Percentiles rank a stretch among this genome's conserved stretches.
Conservation (phyloP, 2,329 filamentous ascomycete species). For the Penicillium sp. region DNA sequence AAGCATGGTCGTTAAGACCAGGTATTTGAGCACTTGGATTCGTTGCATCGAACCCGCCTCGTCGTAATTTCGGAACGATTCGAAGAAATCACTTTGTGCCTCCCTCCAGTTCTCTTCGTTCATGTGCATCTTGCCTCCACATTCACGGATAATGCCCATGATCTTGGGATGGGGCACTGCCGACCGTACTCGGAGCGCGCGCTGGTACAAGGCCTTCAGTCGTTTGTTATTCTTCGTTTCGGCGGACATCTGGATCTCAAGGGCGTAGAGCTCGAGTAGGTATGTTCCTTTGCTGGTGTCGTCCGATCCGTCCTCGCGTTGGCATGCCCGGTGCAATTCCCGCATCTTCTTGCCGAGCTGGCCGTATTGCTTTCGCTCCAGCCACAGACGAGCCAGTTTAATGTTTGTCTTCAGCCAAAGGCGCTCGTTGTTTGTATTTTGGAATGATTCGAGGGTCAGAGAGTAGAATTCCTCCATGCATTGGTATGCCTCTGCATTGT, state of each 20-base stretch:
- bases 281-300: slow-evolving; percentile 97
- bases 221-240: slow-evolving; percentile 97
- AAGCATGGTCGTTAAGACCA: slow-evolving; percentile 94
- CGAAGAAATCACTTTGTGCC: slow-evolving; percentile 96
- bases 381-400: slow-evolving; percentile 86
- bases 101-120: slow-evolving; percentile 99
- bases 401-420: slow-evolving; percentile 98
- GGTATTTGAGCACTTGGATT: slow-evolving; percentile 95
- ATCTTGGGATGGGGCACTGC: slow-evolving; percentile 98
- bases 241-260: slow-evolving; percentile 98
- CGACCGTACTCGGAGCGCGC: slow-evolving; percentile 88
- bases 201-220: slow-evolving; percentile 87
- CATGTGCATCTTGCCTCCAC: slow-evolving; percentile 99
- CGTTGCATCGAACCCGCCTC: slow-evolving; percentile 94
- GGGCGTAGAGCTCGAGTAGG: slow-evolving; percentile 88
- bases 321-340: slow-evolving; percentile 86
- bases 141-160: slow-evolving; percentile 98
- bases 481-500: slow-evolving; percentile 67
- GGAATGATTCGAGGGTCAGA: slow-evolving; percentile 87
- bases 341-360: slow-evolving; percentile 78
- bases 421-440: slow-evolving; percentile 95
- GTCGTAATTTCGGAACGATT: slow-evolving; percentile 98
- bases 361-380: slow-evolving; percentile 86
- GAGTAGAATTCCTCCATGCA: slow-evolving; percentile 97
- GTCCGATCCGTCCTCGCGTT: slow-evolving; percentile 73